Evolutionary conservation across 805 yeast species (phyloP), one percentile per base, ranked within the genome.

Genomic region (Candida dendrica): DNA sequence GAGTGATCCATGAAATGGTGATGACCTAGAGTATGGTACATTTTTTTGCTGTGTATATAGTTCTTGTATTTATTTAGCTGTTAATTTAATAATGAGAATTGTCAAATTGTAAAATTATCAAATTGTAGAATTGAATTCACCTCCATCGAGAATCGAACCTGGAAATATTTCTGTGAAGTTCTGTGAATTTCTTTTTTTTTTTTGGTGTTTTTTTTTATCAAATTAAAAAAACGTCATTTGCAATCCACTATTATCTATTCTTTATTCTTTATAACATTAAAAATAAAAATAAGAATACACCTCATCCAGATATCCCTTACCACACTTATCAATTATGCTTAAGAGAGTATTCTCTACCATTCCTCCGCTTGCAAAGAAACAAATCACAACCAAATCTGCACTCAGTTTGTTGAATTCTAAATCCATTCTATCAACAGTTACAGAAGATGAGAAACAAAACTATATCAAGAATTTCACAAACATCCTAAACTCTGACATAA

Each of bases 1-100:
- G 82, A 75, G 53, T 32, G 84, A 81, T 77, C 89, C 95, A 86
- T 86, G 95, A 86, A 82, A 80, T 73, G 85, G 90, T 83, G 95
- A 86, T 86, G 95, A 86, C 95, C 95, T 86, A 79, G 71, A 68
- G 81, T 64, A 72, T 84, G 91, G 79, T 61, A 84, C 87, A 84
- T 70, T 52, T 32, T 13, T 9, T 13, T 32, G 17, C n/a, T 11
- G 27, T 7, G 7, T 27, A 13, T 27, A 27, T 27, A 27, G 30
- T 27, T 27, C 13, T n/a, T n/a, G n/a, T 22, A 22, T 22, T 8
- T 22, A 8, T 22, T 22, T 22, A 22, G 24, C 8, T 22, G 6
- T 22, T 22, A n/a, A n/a, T n/a, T n/a, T n/a, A n/a, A n/a, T n/a
- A n/a, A n/a, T n/a, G n/a, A n/a, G n/a, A n/a, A n/a, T n/a, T n/a